phyloP scores from a whole-genome alignment of 192 early-diverging fungal species.

The Gonapodya sp. region DNA sequence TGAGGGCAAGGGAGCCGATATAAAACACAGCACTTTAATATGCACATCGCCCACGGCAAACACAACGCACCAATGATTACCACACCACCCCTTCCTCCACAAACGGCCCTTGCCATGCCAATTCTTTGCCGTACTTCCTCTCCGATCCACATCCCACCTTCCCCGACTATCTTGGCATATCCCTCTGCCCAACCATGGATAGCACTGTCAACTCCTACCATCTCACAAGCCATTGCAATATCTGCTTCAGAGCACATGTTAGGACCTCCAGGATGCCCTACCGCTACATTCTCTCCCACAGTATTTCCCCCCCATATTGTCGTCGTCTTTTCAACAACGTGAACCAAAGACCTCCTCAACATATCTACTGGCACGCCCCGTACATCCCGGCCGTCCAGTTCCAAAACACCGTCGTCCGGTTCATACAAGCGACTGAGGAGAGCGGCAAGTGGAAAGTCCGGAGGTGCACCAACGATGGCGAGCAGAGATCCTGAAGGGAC shows the following conservation, averaged over 20 bases:
- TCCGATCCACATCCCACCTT: background rate
- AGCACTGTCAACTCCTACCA: background rate
- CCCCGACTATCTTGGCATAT: background rate
- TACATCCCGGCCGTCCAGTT: background rate
- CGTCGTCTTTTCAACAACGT: background rate
- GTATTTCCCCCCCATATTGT: background rate
- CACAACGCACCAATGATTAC: background rate
- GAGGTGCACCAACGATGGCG: background rate
- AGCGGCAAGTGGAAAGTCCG: background rate
- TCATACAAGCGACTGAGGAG: background rate
- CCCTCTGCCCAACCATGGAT: background rate
- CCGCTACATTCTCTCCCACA: background rate
- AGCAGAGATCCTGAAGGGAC: background rate
- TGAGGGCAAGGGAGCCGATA: no score
- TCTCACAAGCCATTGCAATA: background rate
- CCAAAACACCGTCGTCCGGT: background rate
- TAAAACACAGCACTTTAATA: background rate
- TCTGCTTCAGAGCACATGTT: background rate
- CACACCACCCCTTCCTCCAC: background rate
- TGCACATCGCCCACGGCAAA: background rate
- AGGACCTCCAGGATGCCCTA: background rate
- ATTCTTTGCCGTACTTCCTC: background rate
- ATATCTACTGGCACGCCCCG: background rate
- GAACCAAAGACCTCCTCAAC: background rate
- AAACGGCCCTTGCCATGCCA: background rate